Conservation (phyloP, 1,284 basidiomycete species). For the Leccinum subrobustum region DNA sequence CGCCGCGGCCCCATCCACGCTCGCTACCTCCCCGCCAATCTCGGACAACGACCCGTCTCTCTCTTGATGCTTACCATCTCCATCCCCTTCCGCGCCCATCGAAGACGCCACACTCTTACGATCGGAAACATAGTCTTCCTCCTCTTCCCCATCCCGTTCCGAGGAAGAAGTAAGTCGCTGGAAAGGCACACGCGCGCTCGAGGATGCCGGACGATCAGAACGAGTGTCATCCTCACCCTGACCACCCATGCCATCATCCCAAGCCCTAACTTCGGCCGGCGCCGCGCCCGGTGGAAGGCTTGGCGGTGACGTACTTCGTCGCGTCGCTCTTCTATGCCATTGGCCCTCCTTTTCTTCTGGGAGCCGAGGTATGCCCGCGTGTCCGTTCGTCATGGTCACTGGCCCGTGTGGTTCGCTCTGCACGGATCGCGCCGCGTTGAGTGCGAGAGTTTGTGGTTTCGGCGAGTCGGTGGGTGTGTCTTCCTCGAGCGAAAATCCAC, state of each 20-base stretch:
- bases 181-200: conserved; percentile 33
- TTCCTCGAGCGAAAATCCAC: conserved; percentile 28
- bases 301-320: conserved; percentile 31
- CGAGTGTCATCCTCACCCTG: conserved; percentile 35
- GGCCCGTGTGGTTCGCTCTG: conserved; percentile 23
- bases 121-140: conserved; percentile 26
- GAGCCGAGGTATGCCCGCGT: conserved; percentile 6
- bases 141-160: conserved; percentile 35
- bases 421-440: background rate
- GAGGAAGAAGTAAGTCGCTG: conserved; percentile 36
- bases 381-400: conserved; percentile 15
- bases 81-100: conserved; percentile 7
- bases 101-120: conserved; percentile 11
- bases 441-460: conserved; percentile 24
- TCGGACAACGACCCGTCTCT: conserved; percentile 16
- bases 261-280: conserved; percentile 33
- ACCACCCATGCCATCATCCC: conserved; percentile 30
- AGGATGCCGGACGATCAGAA: conserved; percentile 35
- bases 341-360: conserved; percentile 14
- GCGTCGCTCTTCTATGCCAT: conserved; percentile 25
- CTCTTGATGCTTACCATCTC: conserved; percentile 15
- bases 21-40: conserved; percentile 4
- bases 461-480: conserved; percentile 19
- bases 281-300: conserved; percentile 37
- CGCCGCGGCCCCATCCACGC: background rate